phyloP scores from a whole-genome alignment of 768 basidiomycete species.

The Mrakia frigida region DNA sequence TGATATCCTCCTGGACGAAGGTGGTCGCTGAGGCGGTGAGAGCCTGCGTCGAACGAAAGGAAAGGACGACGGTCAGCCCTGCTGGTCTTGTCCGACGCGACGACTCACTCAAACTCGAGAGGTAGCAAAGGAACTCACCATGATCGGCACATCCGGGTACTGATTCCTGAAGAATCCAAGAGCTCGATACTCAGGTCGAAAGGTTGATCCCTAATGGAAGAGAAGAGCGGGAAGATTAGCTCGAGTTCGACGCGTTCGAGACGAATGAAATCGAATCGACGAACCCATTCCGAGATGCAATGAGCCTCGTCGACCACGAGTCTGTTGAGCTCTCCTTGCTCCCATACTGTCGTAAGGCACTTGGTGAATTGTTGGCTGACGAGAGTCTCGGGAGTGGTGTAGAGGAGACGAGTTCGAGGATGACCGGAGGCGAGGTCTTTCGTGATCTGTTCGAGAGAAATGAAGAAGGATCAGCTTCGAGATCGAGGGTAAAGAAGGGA shows the following conservation, averaged over 20 bases:
- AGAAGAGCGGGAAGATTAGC: not conserved
- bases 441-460: constrained; percentile 51
- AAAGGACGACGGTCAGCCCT: not conserved
- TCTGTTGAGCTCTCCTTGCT: constrained; percentile 59
- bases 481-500: not conserved
- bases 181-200: constrained; percentile 51
- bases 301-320: constrained; percentile 66
- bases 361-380: constrained; percentile 54
- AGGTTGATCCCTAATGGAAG: constrained; percentile 25
- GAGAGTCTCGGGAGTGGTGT: constrained; percentile 74
- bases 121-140: constrained; percentile 43
- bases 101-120: too few species aligned
- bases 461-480: not conserved
- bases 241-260: not conserved
- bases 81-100: not conserved
- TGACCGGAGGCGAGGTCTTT: constrained; percentile 58
- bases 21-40: constrained; percentile 45
- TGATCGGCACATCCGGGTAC: constrained; percentile 69
- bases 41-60: constrained; percentile 27
- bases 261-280: not conserved
- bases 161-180: constrained; percentile 64
- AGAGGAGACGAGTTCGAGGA: constrained; percentile 60
- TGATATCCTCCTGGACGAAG: constrained; percentile 66
- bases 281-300: constrained; percentile 40
- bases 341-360: constrained; percentile 53